These are phyloP conservation scores for Saccharum spontaneum DNA, from an alignment of 176 grass and related monocot genomes.

Conservation along the genomic window DNA sequence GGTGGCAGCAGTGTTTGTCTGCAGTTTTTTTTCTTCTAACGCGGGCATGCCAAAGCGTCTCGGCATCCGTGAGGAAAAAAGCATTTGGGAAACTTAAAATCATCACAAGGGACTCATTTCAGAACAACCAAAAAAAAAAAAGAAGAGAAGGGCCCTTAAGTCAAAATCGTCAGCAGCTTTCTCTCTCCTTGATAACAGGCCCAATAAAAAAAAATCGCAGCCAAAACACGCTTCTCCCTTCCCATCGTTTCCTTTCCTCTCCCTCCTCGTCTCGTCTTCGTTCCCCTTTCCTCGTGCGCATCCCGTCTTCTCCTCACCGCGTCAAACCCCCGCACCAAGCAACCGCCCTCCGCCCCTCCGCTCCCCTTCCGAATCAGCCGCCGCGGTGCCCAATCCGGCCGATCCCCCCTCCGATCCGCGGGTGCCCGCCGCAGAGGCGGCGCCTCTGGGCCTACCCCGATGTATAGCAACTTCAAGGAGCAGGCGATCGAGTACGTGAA, in stretches of 20 bases:
- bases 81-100: too few species aligned
- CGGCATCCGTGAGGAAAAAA: too few species aligned
- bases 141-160: not conserved
- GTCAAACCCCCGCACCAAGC: constrained; percentile 65
- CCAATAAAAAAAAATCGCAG: not conserved
- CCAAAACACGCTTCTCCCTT: constrained; percentile 38
- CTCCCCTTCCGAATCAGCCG: constrained; percentile 11
- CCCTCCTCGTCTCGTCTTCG: constrained; percentile 31
- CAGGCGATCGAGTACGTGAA: constrained; percentile 99
- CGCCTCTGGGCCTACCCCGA: constrained; percentile 33
- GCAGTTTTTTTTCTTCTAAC: too few species aligned
- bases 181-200: not conserved
- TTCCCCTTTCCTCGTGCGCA: constrained; percentile 25
- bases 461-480: constrained; percentile 99
- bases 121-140: not conserved
- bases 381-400: not conserved
- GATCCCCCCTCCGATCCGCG: constrained; percentile 33
- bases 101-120: not conserved
- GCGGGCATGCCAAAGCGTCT: too few species aligned
- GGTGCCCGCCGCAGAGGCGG: constrained; percentile 41
- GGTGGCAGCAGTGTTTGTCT: too few species aligned
- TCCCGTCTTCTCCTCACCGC: constrained; percentile 33
- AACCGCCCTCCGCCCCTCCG: constrained; percentile 1
- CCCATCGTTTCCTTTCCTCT: constrained; percentile 1
- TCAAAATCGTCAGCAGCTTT: not conserved